These are phyloP conservation scores for Tanozyma kutaoensis DNA, from an alignment of 805 yeast genomes.

Conservation along the genomic window DNA sequence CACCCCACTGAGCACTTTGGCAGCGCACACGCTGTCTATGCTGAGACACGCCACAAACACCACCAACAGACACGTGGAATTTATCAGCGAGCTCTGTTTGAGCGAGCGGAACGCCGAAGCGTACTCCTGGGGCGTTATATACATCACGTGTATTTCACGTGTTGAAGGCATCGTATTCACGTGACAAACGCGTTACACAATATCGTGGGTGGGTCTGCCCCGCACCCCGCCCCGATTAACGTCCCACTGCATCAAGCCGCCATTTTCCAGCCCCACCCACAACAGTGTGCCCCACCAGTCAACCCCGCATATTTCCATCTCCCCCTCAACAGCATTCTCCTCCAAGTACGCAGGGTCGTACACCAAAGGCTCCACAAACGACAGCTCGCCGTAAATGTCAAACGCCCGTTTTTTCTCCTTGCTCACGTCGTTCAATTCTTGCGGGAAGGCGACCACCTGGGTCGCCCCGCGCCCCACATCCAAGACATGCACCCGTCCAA, in stretches of 20 bases:
- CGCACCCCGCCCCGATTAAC: conserved; percentile 31
- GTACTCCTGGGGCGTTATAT: conserved; percentile 59
- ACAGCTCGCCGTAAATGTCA: no score
- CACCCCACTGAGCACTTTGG: conserved; percentile 57
- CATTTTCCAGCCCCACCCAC: conserved; percentile 32
- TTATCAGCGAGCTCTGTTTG: conserved; percentile 63
- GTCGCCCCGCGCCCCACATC: conserved; percentile 53
- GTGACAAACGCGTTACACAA: not conserved
- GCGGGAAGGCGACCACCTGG: conserved; percentile 62
- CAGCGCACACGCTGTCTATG: conserved; percentile 85
- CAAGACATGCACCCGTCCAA: conserved; percentile 73
- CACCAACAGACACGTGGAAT: conserved; percentile 82
- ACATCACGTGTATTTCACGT: conserved; percentile 34
- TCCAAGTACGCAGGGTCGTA: no score
- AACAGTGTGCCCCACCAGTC: conserved; percentile 21
- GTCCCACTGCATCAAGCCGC: conserved; percentile 59
- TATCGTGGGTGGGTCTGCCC: no score
- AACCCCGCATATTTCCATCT: conserved; percentile 28
- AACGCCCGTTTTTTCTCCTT: no score
- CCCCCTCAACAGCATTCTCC: conserved; percentile 24
- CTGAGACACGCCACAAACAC: conserved; percentile 83
- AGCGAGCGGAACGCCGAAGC: conserved; percentile 55
- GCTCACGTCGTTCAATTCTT: conserved; percentile 30
- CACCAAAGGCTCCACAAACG: no score
- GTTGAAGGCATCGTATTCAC: not conserved